Base-by-base conservation (phyloP, 495 filamentous ascomycete species). In the Penicillium coprophilum region DNA sequence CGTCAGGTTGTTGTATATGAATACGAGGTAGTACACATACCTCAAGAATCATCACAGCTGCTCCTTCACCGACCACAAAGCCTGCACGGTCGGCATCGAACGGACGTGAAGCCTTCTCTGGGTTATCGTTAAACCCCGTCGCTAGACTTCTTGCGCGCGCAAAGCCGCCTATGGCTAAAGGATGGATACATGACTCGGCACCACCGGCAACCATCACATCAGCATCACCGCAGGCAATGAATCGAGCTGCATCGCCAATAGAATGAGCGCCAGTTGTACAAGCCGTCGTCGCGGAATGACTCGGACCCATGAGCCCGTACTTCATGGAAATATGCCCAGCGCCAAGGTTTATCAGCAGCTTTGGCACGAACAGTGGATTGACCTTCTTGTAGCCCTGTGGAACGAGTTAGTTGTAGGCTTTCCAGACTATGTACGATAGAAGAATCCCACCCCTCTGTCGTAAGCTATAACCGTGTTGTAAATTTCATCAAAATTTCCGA, bases 211-310 rank as follows among this genome's bases (percentile, higher is more conserved):
- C 75, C 92, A 98, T 97, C 23, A 97, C 85, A 66, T 96, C 82
- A 21, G 93, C 93, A 65, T 97, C 93, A 28, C 91, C 91, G 72
- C 83, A 88, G 27, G 88, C 84, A 60, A 98, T 96, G 65, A 97
- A 91, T 10, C 93, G 85, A 40, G 88, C 83, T 32, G 94, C 94
- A 66, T 98, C 94, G 28, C 92, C 92, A 55, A 98, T 86, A 7
- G 92, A 88, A 76, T 98, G 93, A 8, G 92, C 91, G 3, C 93
- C 92, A 1, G 94, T 97, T 0, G 94, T 96, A 62, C 94, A 98
- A 46, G 94, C 94, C 21, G 94, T 97, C 5, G 92, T 96, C 46
- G 83, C 89, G 13, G 93, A 81, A 72, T 96, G 92, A 60, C 94
- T 96, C 3, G 94, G 94, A 3, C 94, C 94, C 71, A 84, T 87